Conservation (phyloP, 2,329 filamentous ascomycete species). For the Stemphylium beticola region DNA sequence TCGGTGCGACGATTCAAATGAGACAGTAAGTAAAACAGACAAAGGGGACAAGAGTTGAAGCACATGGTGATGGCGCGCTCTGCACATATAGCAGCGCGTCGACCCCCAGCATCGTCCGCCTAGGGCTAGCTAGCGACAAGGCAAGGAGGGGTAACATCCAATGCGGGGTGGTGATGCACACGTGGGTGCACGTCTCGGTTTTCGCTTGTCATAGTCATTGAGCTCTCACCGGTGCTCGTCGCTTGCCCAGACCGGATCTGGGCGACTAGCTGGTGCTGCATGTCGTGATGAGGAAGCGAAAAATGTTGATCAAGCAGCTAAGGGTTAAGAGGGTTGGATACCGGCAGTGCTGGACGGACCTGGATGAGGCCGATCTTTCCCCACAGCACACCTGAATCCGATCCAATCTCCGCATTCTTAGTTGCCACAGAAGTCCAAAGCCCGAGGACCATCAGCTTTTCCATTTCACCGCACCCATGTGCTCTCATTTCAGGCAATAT, state of each 20-base stretch:
- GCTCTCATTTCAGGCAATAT: too few relatives aligned
- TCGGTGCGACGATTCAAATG: neutral
- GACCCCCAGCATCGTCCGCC: slow-evolving; percentile 4
- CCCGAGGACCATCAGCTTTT: too few relatives aligned
- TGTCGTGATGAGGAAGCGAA: slow-evolving; percentile 5
- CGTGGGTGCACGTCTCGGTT: slow-evolving; percentile 30
- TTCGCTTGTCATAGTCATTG: slow-evolving; percentile 12
- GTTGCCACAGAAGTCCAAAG: too few relatives aligned
- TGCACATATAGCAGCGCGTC: slow-evolving; percentile 16
- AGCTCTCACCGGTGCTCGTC: slow-evolving; percentile 7
- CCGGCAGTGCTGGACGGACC: neutral
- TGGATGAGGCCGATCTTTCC: neutral
- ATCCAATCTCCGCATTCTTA: too few relatives aligned
- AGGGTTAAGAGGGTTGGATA: neutral
- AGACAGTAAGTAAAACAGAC: neutral
- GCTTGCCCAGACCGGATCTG: slow-evolving; percentile 3
- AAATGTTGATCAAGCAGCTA: neutral
- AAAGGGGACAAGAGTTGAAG: neutral
- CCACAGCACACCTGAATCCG: neutral
- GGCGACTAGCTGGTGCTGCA: slow-evolving; percentile 14
- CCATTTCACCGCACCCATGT: too few relatives aligned
- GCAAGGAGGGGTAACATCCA: slow-evolving; percentile 36
- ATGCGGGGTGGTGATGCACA: slow-evolving; percentile 36
- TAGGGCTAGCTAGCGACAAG: slow-evolving; percentile 21
- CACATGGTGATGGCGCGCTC: slow-evolving; percentile 7